These are phyloP conservation scores for Fusarium sp. DNA, from an alignment of 2,329 filamentous ascomycete species.

Conservation along the genomic window DNA sequence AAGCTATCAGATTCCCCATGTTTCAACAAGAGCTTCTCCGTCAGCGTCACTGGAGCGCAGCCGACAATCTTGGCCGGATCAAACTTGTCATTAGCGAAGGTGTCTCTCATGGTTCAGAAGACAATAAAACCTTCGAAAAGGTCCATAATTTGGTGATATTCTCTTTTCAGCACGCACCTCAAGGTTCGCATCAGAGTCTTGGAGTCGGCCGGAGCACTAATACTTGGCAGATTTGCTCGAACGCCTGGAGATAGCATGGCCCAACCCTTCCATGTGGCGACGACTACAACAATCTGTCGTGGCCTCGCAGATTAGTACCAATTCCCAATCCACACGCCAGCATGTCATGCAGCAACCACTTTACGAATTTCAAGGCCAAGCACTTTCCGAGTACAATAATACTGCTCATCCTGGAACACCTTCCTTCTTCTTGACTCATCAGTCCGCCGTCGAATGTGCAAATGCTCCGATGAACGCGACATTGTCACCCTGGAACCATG, in stretches of 20 bases:
- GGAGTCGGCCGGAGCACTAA: not conserved
- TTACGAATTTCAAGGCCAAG: not conserved
- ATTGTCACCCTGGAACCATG: conserved; percentile 1
- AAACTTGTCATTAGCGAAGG: conserved; percentile 82
- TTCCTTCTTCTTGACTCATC: not conserved
- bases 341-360: not conserved
- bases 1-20: conserved; percentile 75
- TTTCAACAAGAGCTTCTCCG: conserved; percentile 78
- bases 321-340: conserved; percentile 54
- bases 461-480: not conserved
- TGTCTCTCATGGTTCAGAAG: conserved; percentile 66
- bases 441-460: not conserved
- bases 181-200: conserved; percentile 63
- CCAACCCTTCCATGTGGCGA: conserved; percentile 77
- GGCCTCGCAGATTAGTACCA: conserved; percentile 47
- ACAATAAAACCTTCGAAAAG: conserved; percentile 67
- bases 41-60: conserved; percentile 77
- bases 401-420: not conserved
- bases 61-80: conserved; percentile 78
- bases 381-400: not conserved
- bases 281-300: conserved; percentile 30
- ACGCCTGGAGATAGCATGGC: conserved; percentile 81
- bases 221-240: conserved; percentile 72
- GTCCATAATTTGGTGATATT: conserved; percentile 81
- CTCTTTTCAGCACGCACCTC: conserved; percentile 86